Evolutionary conservation across 768 basidiomycete species (phyloP), one percentile per base, ranked within the genome.

Genomic region (Amanita rimosa): DNA sequence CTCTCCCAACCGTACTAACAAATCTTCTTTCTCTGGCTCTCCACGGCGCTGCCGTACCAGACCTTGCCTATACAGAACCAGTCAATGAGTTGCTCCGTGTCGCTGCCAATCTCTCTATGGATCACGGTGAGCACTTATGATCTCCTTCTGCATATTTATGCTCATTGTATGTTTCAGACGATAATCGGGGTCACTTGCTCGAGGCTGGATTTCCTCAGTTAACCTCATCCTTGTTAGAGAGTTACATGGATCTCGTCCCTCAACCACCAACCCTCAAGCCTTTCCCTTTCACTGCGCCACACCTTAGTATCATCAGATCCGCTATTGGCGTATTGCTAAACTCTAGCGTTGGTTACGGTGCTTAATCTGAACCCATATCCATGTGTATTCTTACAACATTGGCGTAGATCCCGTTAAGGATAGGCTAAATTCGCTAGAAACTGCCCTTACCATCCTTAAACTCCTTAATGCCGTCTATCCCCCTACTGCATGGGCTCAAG

Each of bases 101-200:
- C 11, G 79, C 79, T 21, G 89, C 89, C 10, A 92, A 92, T 63
- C 64, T 92, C 14, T 89, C 85, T 62, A 81, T 88, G 66, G 86
- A 92, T 60, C 86, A 91, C 56, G 80, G 86, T 81, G 54, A 52
- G 61, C 19, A 16, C 13, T 24, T 34, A 38, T 43, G 35, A 39
- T 33, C 26, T 43, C 54, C 11, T 26, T 17, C 14, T 6, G 13
- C 17, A 6, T 27, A n/a, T 33, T 8, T 8, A 16, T 38, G 3
- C 17, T 22, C 22, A 45, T 40, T 22, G 2, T 9, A 8, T n/a
- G 4, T 43, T 29, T 16, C 50, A 92, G 89, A 92, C 60, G 81
- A 74, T 31, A 92, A 92, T 61, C 73, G 89, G 54, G 77, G 73
- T 7, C 69, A 71, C 16, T 68, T 92, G 4, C 70, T 90, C 11